Percentiles rank a stretch among this genome's conserved stretches.
Evolutionary conservation across 805 yeast genomes (phyloP).

Genomic region (Yarrowia divulgata): DNA sequence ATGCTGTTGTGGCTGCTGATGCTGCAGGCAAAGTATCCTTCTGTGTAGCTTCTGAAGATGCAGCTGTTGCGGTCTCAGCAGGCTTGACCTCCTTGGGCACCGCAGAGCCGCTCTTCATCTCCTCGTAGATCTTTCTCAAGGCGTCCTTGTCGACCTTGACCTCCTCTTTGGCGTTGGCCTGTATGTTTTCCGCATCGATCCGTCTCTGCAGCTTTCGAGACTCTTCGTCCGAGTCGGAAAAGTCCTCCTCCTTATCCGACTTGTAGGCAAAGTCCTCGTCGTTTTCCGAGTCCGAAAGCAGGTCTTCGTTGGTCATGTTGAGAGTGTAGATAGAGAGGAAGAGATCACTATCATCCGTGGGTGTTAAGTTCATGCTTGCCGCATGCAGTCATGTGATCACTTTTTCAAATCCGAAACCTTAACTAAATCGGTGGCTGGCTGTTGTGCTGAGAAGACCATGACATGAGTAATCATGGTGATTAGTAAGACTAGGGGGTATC

Average conservation of each 20-base stretch:
- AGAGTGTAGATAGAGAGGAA: background rate
- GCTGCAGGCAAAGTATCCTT: background rate
- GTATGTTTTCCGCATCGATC: constrained; percentile 19
- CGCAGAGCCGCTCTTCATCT: constrained; percentile 28
- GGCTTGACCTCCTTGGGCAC: background rate
- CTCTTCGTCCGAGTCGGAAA: constrained; percentile 38
- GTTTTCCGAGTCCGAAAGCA: constrained; percentile 39
- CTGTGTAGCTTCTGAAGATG: background rate
- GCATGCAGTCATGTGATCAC: constrained; percentile 26
- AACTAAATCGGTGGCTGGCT: background rate
- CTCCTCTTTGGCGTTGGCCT: constrained; percentile 9
- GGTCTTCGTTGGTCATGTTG: constrained; percentile 25
- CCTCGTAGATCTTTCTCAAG: constrained; percentile 25
- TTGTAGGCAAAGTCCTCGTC: constrained; percentile 36
- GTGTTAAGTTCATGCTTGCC: background rate
- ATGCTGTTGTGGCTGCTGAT: no score
- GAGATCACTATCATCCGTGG: background rate
- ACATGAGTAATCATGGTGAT: no score
- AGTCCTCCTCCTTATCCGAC: constrained; percentile 39
- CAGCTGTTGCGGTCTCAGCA: background rate
- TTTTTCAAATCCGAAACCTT: constrained; percentile 1
- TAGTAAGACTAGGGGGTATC: no score
- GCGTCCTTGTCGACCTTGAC: constrained; percentile 35
- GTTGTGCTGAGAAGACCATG: no score
- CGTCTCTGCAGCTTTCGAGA: constrained; percentile 32